Conservation (phyloP, 257 asterid genomes). For the Salvia splendens region DNA sequence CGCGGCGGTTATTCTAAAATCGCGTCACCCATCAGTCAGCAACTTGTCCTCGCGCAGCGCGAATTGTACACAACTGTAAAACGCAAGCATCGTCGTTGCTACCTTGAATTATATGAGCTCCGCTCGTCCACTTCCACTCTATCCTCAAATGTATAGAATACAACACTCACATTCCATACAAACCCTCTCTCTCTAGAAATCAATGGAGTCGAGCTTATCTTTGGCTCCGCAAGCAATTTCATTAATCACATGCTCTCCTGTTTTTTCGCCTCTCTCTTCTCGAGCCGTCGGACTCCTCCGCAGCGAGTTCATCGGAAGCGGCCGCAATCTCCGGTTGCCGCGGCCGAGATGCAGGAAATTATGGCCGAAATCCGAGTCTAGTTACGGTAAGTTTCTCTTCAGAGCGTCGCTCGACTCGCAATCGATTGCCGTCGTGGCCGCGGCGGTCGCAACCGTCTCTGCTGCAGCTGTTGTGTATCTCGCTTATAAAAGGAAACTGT, state of each 20-base stretch:
- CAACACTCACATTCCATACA: not conserved
- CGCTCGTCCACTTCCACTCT: constrained; percentile 40
- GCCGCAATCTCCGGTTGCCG: constrained; percentile 57
- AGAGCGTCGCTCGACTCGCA: constrained; percentile 78
- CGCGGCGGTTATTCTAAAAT: not conserved
- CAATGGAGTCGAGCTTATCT: constrained; percentile 65
- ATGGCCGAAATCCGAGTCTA: constrained; percentile 45
- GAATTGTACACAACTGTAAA: not conserved
- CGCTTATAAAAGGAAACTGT: constrained; percentile 36
- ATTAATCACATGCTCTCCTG: constrained; percentile 44
- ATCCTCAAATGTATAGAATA: constrained; percentile 34
- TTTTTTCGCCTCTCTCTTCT: constrained; percentile 40
- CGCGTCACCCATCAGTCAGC: not conserved
- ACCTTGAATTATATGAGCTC: constrained; percentile 32
- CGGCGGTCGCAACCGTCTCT: constrained; percentile 59
- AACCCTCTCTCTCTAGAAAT: constrained; percentile 15
- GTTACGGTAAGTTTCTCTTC: constrained; percentile 36
- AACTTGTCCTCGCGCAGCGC: not conserved
- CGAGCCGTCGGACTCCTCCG: constrained; percentile 54
- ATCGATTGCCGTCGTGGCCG: constrained; percentile 42
- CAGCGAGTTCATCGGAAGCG: constrained; percentile 48
- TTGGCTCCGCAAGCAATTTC: constrained; percentile 48
- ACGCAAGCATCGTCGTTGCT: constrained; percentile 28
- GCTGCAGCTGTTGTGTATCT: constrained; percentile 53
- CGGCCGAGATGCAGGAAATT: constrained; percentile 47